Conservation (phyloP, 2,329 filamentous ascomycete genomes). For the Orbilia brochopaga region DNA sequence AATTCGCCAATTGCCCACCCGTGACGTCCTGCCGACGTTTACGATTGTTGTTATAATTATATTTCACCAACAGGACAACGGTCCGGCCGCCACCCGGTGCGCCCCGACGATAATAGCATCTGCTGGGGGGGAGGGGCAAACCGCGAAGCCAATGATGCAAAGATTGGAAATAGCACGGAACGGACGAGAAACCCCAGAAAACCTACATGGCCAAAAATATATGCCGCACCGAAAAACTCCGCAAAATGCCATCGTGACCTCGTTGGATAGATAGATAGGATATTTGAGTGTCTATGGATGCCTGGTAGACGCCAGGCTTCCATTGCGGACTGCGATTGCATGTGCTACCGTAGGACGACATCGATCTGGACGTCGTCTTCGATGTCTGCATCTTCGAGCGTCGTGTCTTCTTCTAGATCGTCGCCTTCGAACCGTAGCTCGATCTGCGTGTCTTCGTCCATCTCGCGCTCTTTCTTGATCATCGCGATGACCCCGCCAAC, state of each 20-base stretch:
- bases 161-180: too few species aligned
- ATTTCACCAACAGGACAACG: constrained; percentile 15
- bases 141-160: too few species aligned
- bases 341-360: constrained; percentile 31
- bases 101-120: too few species aligned
- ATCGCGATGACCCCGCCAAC: constrained; percentile 26
- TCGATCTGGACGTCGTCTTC: constrained; percentile 79
- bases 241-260: constrained; percentile 39
- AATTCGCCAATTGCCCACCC: too few species aligned
- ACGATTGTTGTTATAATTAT: too few species aligned
- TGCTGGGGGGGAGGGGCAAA: too few species aligned
- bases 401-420: constrained; percentile 75
- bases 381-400: constrained; percentile 90
- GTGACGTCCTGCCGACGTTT: too few species aligned
- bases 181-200: constrained; percentile 4
- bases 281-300: neutral
- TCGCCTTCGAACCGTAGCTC: constrained; percentile 45
- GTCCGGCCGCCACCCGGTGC: too few species aligned
- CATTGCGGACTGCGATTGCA: neutral
- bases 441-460: constrained; percentile 44
- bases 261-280: constrained; percentile 1
- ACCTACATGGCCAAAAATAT: constrained; percentile 1
- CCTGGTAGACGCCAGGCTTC: neutral
- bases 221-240: constrained; percentile 2
- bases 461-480: constrained; percentile 21